These are phyloP conservation scores for Hydnum rufescens DNA, from an alignment of 768 basidiomycete genomes.

Conservation along the genomic window DNA sequence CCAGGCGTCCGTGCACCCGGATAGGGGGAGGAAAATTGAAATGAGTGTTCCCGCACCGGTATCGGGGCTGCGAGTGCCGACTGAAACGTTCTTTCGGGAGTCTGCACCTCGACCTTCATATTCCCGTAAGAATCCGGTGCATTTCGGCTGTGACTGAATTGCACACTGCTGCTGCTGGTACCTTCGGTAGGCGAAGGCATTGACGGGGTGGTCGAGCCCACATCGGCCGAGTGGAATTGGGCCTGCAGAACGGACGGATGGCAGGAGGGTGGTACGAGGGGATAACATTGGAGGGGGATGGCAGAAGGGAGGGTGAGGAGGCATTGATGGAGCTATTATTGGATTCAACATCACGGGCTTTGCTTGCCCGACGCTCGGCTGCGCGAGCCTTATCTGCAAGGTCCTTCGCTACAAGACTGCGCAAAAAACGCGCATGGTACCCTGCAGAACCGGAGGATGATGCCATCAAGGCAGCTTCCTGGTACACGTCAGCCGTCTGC, in stretches of 20 bases:
- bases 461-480: slow-evolving; percentile 40
- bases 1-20: too few species aligned
- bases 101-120: background rate
- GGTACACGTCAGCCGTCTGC: slow-evolving; percentile 58
- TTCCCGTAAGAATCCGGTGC: background rate
- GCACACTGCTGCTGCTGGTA: slow-evolving; percentile 4
- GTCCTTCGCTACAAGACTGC: slow-evolving; percentile 45
- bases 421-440: slow-evolving; percentile 62
- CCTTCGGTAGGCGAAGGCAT: background rate
- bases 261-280: background rate
- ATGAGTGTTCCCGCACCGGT: background rate
- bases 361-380: slow-evolving; percentile 10
- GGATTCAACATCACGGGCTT: background rate
- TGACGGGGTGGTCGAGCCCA: background rate
- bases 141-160: background rate
- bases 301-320: background rate
- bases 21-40: background rate
- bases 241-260: background rate
- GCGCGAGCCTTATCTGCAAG: slow-evolving; percentile 31
- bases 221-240: background rate
- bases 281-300: background rate
- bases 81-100: background rate
- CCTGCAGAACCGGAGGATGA: slow-evolving; percentile 46
- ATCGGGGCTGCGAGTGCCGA: background rate
- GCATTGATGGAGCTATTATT: background rate